Base-by-base conservation (phyloP, 352 stramenopile genomes). In the Sclerospora graminicola region DNA sequence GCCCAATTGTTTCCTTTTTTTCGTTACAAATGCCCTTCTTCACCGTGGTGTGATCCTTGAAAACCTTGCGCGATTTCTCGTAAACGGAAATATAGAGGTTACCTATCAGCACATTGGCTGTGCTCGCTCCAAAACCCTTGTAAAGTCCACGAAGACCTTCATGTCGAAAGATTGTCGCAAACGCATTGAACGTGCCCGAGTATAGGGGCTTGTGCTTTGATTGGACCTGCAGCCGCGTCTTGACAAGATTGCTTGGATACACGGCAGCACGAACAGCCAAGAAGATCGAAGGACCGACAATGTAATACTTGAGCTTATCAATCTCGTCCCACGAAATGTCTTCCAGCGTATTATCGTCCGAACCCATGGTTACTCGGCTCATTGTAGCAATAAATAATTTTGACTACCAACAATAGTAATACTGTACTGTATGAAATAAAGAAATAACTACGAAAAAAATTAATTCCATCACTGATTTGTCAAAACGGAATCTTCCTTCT, bases 11-110 rank as follows among this genome's bases (percentile, higher is more conserved):
- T 2, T 7, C 8, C 2, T 8, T 8, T 19, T 8, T 8, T 19
- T 11, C 31, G 37, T 14, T 38, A 36, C 31, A 11, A 4, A 13
- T 19, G 21, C 1, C 8, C 3, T 29, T 19, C 18, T 8, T 48
- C 28, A 85, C 68, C 38, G 63, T 64, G 8, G 71, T 76, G 45
- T 71, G 53, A 29, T 83, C 62, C 28, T 81, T 54, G 19, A 76
- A 79, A 7, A 80, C 46, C 48, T 90, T 85, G 45, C 80, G 75
- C 24, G 76, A 70, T 37, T 89, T 74, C 41, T 93, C 83, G 47
- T 93, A 94, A 16, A 93, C 62, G 11, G 74, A 89, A 29, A 94
- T 92, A 62, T 94, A 94, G n/a, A 94, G 45, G 46, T 94, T 92
- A 15, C 83, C 83, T 3, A 76, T 89, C 33, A 90, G 41, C 16